Evolutionary conservation across 805 yeast species (phyloP), one percentile per base, ranked within the genome.

Genomic region (Wickerhamomyces xylosicus): DNA sequence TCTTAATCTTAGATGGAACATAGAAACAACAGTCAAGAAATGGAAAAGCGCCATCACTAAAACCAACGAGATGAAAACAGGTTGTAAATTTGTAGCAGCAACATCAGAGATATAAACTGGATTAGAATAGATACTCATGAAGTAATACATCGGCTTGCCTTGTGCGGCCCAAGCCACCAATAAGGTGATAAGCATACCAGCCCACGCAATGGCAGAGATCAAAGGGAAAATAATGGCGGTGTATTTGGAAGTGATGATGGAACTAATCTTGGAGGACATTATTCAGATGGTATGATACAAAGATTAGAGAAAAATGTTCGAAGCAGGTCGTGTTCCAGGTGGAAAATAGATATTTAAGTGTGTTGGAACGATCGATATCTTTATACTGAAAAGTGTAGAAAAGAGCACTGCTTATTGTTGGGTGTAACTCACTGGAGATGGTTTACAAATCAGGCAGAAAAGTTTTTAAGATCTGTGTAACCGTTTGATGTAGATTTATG

Each of bases 171-270:
- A 89, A 47, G 78, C 72, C 2, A 70, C 57, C 46, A 89, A 54
- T 72, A 90, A 63, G 5, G 95, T 85, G 4, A 81, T 77, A 10
- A 89, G 71, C 95, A 86, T 85, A 3, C 84, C 95, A 77, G 87
- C 83, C 97, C 97, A 89, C 14, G 77, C 79, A 2, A 77, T 58
- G 38, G 13, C 17, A 15, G 19, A 5, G 15, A 31, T 5, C 6
- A 31, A 5, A 4, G 33, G 33, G 17, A 31, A 15, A 15, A 31
- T n/a, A n/a, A n/a, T 9, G 28, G 9, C 9, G 13, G 13, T 22
- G 13, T 22, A 22, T 22, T 22, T 22, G 13, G 28, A 22, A 22
- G 9, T 22, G 28, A 22, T 22, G 28, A 22, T n/a, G n/a, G n/a
- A n/a, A n/a, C n/a, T n/a, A n/a, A n/a, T n/a, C 22, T 31, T 13